Evolutionary conservation across 257 asterid species (phyloP), one percentile per base, ranked within the genome.

Genomic region (Apocynum venetum): DNA sequence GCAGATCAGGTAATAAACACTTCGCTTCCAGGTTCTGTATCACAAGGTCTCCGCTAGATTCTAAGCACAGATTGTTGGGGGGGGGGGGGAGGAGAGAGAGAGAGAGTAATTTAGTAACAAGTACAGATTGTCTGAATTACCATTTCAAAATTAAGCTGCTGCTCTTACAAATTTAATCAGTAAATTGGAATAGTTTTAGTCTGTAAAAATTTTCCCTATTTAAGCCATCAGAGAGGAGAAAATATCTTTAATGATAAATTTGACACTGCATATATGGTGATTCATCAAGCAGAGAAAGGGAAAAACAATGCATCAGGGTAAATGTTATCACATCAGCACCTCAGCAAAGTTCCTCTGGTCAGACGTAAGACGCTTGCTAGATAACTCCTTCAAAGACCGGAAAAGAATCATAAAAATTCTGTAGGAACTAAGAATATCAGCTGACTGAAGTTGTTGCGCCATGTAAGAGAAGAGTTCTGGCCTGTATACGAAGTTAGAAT

Each of bases 311-410:
- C 11, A 40, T 68, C 73, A 68, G 5, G 53, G 31, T 41, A 14
- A 40, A 41, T 48, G 25, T 13, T 2, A 11, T 49, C 25, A 15
- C 52, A 61, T 57, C 77, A 66, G 78, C 86, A 96, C 99, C 98
- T 96, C 92, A 65, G 98, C 90, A 82, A 86, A 96, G 81, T 88
- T 87, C 87, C 90, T 91, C 85, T 89, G 99, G 74, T 96, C 99
- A 72, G 93, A 77, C 71, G 92, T 66, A 46, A 96, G 97, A 71
- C 97, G 94, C 83, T 96, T 96, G 80, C 96, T 89, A 0, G 99
- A 93, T 88, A 96, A 84, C 89, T 96, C 99, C 89, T 96, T 96
- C 81, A 96, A 84, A 59, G 89, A 85, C 87, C 98, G 94, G 82
- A 90, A 96, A 82, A 96, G 96, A 84, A 96, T 88, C 96, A 89